Percentiles rank a stretch among this genome's conserved stretches.
Conservation (phyloP, 495 filamentous ascomycete species). For the Aspergillus incahuasiensis region DNA sequence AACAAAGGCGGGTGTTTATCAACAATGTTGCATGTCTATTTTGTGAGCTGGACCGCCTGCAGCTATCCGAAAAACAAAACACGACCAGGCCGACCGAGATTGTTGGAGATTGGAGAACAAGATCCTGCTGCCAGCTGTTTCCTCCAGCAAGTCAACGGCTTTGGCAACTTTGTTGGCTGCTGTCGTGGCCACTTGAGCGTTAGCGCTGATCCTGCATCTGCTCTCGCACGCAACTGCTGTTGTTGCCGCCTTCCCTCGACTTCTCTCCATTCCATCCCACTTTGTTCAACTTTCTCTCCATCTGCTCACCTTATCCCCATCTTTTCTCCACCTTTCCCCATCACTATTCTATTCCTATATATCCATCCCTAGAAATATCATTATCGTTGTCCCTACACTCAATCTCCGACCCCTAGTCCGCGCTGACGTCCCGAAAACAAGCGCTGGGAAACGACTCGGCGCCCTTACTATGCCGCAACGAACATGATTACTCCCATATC, state of each 20-base stretch:
- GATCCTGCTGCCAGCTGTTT: background rate
- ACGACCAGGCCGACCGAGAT: slow-evolving; percentile 1
- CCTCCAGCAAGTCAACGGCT: background rate
- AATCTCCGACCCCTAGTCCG: background rate
- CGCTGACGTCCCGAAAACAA: slow-evolving; percentile 7
- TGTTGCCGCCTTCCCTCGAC: slow-evolving; percentile 30
- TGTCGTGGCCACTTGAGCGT: background rate
- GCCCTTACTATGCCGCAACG: slow-evolving; percentile 28
- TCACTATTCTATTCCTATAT: background rate
- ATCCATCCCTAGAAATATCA: background rate
- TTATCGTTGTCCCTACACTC: background rate
- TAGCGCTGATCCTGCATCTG: slow-evolving; percentile 12
- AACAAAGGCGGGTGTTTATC: background rate
- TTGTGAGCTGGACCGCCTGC: background rate
- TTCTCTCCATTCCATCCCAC: slow-evolving; percentile 7
- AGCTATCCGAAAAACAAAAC: slow-evolving; percentile 7
- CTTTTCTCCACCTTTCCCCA: background rate
- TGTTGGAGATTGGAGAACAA: background rate
- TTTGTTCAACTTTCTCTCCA: background rate
- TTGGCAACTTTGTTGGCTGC: background rate
- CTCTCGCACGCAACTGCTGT: slow-evolving; percentile 17
- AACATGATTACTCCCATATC: slow-evolving; percentile 34
- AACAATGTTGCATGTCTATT: slow-evolving; percentile 4
- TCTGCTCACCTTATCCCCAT: background rate
- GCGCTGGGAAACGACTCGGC: slow-evolving; percentile 43